phyloP scores from a whole-genome alignment of 2,329 filamentous ascomycete species.

The Fusarium xylarioides region DNA sequence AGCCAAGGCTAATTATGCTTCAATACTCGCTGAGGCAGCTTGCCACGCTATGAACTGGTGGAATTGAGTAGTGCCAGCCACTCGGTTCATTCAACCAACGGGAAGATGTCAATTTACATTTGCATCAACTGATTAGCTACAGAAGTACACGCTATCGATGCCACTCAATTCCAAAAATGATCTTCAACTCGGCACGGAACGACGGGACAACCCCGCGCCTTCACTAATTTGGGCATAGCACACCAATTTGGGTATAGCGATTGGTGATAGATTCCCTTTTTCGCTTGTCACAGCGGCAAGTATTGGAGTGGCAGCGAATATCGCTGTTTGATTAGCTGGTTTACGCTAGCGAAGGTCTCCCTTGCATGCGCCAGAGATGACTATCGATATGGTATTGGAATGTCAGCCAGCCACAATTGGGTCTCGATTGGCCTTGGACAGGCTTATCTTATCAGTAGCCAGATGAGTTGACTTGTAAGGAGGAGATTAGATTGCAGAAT shows the following conservation, averaged over 20 bases:
- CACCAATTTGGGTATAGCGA: not conserved
- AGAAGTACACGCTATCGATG: not conserved
- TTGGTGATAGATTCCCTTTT: not conserved
- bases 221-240: not conserved
- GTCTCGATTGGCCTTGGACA: not conserved
- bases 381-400: not conserved
- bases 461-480: too few relatives aligned
- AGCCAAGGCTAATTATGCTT: not conserved
- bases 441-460: not conserved
- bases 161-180: not conserved
- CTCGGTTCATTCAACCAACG: not conserved
- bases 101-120: rapidly evolving
- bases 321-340: not conserved
- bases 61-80: not conserved
- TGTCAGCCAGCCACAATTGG: not conserved
- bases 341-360: not conserved
- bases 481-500: too few relatives aligned
- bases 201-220: not conserved
- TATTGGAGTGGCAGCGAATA: not conserved
- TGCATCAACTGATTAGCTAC: not conserved
- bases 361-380: not conserved
- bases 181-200: not conserved
- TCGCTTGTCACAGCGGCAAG: not conserved
- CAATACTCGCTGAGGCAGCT: rapidly evolving
- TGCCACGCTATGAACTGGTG: not conserved